Evolutionary conservation across 2,329 filamentous ascomycete genomes (phyloP), one percentile per base, ranked within the genome.

Genomic region (Ramularia collo-cygni): DNA sequence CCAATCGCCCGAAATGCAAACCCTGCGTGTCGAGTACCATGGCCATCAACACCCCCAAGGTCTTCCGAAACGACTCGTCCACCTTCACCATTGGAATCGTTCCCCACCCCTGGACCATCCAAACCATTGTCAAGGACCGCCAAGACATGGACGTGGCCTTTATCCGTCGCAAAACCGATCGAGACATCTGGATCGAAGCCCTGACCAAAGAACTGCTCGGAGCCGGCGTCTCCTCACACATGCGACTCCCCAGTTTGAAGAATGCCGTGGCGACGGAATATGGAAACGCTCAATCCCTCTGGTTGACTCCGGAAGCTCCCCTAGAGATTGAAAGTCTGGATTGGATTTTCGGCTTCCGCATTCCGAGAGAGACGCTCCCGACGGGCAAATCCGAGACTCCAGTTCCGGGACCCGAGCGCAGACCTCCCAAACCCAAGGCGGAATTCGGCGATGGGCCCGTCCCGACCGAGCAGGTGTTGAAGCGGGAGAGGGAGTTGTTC

Each of bases 81-180:
- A 59, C 83, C 12, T 96, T 88, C 67, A 87, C 83, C 2, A 85
- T 98, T 48, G 88, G 83, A 43, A 85, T 81, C 1, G 82, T 96
- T 9, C 90, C 90, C 0, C 92, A 98, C 60, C 92, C 92, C 0
- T 94, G 88, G 68, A 95, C 89, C 1, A 71, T 87, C 29, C 75
- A 80, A 38, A 76, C 79, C 9, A 69, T 96, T 13, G 72, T 78
- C 43, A 73, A 78, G 48, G 46, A 51, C 13, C 57, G 78, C 42
- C 66, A 69, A 37, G 67, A 58, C 8, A 44, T 71, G 31, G 59
- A 66, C 39, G 47, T 57, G 6, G 58, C 55, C 16, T 71, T 67
- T 54, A 55, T 72, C n/a, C 65, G 68, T 35, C 71, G 76, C 28
- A 71, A 77, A 2, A 81, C 83, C 1, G 65, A 72, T 19, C 85